A percentile compares a stretch with the other conserved stretches of the same genome.
Evolutionary conservation across 148 eudicot species (phyloP).

Genomic region (Agrostemma githago): DNA sequence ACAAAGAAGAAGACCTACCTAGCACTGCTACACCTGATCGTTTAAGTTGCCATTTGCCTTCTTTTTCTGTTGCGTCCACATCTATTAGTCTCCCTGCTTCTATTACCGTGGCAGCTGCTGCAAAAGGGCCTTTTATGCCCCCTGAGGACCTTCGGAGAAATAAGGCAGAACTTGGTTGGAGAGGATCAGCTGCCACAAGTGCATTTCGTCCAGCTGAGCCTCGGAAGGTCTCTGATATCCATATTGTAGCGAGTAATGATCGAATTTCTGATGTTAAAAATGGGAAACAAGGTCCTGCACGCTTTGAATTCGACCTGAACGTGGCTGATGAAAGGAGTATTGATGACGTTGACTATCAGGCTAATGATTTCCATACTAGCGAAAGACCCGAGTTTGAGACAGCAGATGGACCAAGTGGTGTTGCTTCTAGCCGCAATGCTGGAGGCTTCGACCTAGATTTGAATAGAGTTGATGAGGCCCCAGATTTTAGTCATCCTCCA

Average conservation of each 20-base stretch:
- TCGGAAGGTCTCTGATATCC: constrained; percentile 44
- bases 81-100: constrained; percentile 42
- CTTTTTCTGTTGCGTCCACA: constrained; percentile 31
- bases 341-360: constrained; percentile 48
- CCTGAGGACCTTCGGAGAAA: constrained; percentile 56
- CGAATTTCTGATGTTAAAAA: constrained; percentile 25
- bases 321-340: constrained; percentile 60
- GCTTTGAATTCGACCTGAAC: constrained; percentile 70
- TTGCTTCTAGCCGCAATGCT: constrained; percentile 22
- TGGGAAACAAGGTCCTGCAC: constrained; percentile 36
- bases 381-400: constrained; percentile 16
- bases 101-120: constrained; percentile 72
- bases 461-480: constrained; percentile 65
- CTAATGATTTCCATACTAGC: constrained; percentile 27
- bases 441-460: constrained; percentile 75
- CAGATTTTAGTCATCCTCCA: constrained; percentile 39
- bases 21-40: constrained; percentile 28
- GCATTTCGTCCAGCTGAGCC: constrained; percentile 97
- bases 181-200: constrained; percentile 94
- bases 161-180: constrained; percentile 79
- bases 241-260: constrained; percentile 15
- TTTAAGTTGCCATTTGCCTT: constrained; percentile 28
- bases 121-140: constrained; percentile 73
- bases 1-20: constrained; percentile 42
- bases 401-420: background rate